A percentile compares a stretch with the other conserved stretches of the same genome.
Evolutionary conservation across 345 rosid species (phyloP).

Genomic region (Brassica napus): Da-Ae NC_063451.1:3387001-3387500

Average conservation of each 20-base stretch:
- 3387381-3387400: neutral
- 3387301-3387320: neutral
- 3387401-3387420: neutral
- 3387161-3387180: neutral
- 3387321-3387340: neutral
- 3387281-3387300: neutral
- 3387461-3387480: neutral
- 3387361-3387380: neutral
- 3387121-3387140: neutral
- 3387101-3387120: neutral
- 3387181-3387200: neutral
- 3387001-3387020: too few relatives aligned
- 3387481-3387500: constrained; percentile 12
- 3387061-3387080: neutral
- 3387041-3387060: too few relatives aligned
- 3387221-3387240: neutral
- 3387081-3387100: neutral
- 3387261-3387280: neutral
- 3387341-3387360: neutral
- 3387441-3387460: neutral
- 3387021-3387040: too few relatives aligned
- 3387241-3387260: neutral
- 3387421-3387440: neutral
- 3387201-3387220: neutral
- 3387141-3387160: neutral